Evolutionary conservation across 176 grass and related monocot species (phyloP).

Genomic region (Musa beccarii): DNA sequence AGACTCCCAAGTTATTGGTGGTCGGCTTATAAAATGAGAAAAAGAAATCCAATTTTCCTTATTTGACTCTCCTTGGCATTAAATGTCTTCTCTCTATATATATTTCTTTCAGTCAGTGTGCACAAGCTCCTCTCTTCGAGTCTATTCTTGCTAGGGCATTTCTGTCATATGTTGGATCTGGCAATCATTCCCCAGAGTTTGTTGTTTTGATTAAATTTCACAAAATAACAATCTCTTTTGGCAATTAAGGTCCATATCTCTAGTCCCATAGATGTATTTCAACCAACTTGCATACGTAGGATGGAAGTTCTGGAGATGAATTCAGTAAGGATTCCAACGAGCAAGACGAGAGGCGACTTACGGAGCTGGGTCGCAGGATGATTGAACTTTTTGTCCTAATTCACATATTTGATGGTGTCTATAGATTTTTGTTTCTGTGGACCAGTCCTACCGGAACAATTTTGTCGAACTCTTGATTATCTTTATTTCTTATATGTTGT

Average conservation of each 20-base stretch:
- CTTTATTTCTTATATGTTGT: slow-evolving; percentile 27
- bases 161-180: not conserved
- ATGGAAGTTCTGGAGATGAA: slow-evolving; percentile 29
- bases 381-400: slow-evolving; percentile 30
- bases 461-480: no score
- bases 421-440: no score
- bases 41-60: no score
- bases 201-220: not conserved
- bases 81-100: not conserved
- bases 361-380: slow-evolving; percentile 32
- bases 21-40: no score
- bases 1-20: no score
- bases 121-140: no score
- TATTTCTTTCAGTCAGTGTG: not conserved
- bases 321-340: slow-evolving; percentile 23
- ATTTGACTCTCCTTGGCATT: no score
- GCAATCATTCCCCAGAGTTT: not conserved
- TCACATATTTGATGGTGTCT: slow-evolving; percentile 18
- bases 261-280: not conserved
- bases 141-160: no score
- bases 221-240: not conserved
- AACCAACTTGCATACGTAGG: slow-evolving; percentile 14
- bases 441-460: no score
- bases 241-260: not conserved
- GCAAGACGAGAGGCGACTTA: slow-evolving; percentile 31